Evolutionary conservation across 352 stramenopile species (phyloP).

Genomic region (Pythium dissotocum): DNA sequence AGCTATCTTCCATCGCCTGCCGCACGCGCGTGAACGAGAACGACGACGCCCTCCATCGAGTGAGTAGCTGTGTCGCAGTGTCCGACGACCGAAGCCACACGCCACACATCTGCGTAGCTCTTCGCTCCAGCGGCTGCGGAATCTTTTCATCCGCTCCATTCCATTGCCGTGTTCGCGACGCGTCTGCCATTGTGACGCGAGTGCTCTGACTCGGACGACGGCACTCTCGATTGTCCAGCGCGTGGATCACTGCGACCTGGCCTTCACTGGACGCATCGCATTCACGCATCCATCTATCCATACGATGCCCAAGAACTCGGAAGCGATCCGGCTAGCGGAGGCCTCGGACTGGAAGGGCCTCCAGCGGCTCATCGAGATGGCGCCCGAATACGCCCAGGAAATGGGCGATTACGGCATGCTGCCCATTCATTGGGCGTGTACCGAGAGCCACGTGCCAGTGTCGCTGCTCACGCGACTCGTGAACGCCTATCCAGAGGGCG

Average conservation of each 20-base stretch:
- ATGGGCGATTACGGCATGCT: conserved; percentile 81
- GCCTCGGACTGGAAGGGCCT: conserved; percentile 77
- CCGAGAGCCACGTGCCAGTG: conserved; percentile 59
- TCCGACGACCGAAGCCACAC: background rate
- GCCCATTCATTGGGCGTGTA: conserved; percentile 83
- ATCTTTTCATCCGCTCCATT: too few species aligned
- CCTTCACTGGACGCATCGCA: background rate
- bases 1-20: background rate
- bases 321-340: conserved; percentile 76
- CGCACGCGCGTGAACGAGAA: background rate
- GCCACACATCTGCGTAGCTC: too few species aligned
- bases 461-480: conserved; percentile 64
- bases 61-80: background rate
- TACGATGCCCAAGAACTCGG: conserved; percentile 37
- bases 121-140: too few species aligned
- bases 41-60: background rate
- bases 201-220: too few species aligned
- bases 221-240: too few species aligned
- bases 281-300: background rate
- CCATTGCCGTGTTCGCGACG: too few species aligned
- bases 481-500: conserved; percentile 57
- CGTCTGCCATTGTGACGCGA: too few species aligned
- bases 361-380: conserved; percentile 59
- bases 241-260: too few species aligned
- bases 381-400: conserved; percentile 45